phyloP scores from a whole-genome alignment of 116 monocot genomes.

The Papilionanthe hybrid region DNA sequence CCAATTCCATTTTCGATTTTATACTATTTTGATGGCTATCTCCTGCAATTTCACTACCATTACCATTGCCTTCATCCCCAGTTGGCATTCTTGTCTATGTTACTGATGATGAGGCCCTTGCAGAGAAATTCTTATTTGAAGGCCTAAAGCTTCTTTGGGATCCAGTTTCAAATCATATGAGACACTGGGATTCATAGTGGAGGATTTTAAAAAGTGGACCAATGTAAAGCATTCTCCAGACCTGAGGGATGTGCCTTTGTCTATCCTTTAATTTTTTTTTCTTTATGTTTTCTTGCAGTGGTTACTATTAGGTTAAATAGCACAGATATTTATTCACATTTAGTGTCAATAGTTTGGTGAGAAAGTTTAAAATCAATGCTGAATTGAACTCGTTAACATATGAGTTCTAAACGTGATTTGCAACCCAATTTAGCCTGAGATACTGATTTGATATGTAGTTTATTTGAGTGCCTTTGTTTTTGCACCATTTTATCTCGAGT shows the following conservation, averaged over 20 bases:
- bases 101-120: too few relatives aligned
- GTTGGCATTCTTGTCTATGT: too few relatives aligned
- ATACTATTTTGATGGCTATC: too few relatives aligned
- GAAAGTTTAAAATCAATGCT: not conserved
- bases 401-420: not conserved
- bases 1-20: too few relatives aligned
- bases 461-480: not conserved
- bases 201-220: not conserved
- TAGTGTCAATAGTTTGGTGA: not conserved
- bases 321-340: too few relatives aligned
- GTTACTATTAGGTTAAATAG: not conserved
- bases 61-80: too few relatives aligned
- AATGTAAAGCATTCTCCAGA: not conserved
- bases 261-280: not conserved
- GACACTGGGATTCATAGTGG: too few relatives aligned
- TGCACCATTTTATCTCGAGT: not conserved
- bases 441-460: not conserved
- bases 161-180: too few relatives aligned
- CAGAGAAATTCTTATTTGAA: too few relatives aligned
- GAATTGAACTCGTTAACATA: not conserved
- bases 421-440: not conserved
- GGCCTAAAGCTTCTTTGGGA: too few relatives aligned
- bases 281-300: not conserved
- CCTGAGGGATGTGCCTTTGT: not conserved
- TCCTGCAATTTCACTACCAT: too few relatives aligned